Evolutionary conservation across 139 green algal species (phyloP), one percentile per base, ranked within the genome.

Genomic region (Tetradesmus lagerheimii): DNA sequence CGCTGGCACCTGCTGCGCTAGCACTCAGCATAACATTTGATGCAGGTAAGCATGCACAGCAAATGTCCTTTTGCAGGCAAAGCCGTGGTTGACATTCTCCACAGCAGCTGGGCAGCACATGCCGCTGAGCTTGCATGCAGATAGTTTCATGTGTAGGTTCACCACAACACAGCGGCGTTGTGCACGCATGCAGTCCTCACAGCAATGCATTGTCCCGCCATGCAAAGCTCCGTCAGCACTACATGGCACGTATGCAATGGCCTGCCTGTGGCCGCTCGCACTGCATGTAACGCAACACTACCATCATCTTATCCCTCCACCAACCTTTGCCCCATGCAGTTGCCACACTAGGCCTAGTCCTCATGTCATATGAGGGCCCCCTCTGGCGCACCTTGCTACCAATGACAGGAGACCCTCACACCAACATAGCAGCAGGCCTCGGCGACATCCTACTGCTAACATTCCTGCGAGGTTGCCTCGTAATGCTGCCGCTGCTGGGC

Each of bases 21-120:
- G 84, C 84, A 15, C 66, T 89, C 15, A 82, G 45, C 6, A 53
- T 89, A 8, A 89, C 66, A 0, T 89, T 89, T 43, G 84, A 89
- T 67, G 84, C 75, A 5, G 75, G 57, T 71, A 18, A 71, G 57
- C 57, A 71, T 9, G 57, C 25, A n/a, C 23, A 71, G 20, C 23
- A n/a, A 15, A n/a, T n/a, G 18, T 23, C 23, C 4, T 23, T 71
- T n/a, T 71, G 18, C 20, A 2, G n/a, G 57, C 57, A 71, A 31
- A 23, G 57, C 57, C n/a, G 23, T 71, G 66, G n/a, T n/a, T n/a
- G n/a, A n/a, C n/a, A n/a, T n/a, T n/a, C n/a, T n/a, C n/a, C n/a
- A n/a, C n/a, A n/a, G n/a, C n/a, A 50, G 43, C 43, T 50, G 18
- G 29, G 66, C 47, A 62, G 47, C 47, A 20, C 47, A 62, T 62